Conservation (phyloP, 2,329 filamentous ascomycete species). For the Aspergillus fumigatus region DNA sequence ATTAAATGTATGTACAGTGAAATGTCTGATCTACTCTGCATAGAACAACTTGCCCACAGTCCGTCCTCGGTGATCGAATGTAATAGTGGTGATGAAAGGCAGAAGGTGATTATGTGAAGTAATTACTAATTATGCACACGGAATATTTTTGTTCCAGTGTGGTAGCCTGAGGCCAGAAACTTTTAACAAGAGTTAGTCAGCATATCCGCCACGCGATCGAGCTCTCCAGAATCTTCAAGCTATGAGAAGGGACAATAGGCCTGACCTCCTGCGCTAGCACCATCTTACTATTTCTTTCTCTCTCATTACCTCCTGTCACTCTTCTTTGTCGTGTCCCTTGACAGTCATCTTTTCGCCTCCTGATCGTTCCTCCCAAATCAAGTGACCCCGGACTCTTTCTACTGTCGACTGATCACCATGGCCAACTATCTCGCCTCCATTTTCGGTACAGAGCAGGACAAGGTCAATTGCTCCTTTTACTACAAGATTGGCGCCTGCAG, state of each 20-base stretch:
- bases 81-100: background rate
- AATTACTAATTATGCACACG: background rate
- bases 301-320: background rate
- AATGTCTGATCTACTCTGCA: background rate
- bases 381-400: background rate
- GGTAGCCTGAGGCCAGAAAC: slow-evolving; percentile 15
- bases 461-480: slow-evolving; percentile 99
- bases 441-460: slow-evolving; percentile 99
- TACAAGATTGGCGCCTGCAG: slow-evolving; percentile 99
- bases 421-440: slow-evolving; percentile 98
- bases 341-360: background rate
- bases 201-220: slow-evolving; percentile 16
- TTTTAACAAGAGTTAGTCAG: slow-evolving; percentile 23
- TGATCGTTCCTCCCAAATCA: background rate
- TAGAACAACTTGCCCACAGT: background rate
- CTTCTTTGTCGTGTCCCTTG: background rate
- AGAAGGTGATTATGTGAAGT: background rate
- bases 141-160: background rate
- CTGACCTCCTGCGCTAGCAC: slow-evolving; percentile 10
- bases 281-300: background rate
- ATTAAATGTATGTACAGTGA: background rate
- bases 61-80: background rate
- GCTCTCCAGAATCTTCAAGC: slow-evolving; percentile 36
- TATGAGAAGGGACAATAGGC: background rate
- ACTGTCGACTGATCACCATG: slow-evolving; percentile 51